Base-by-base conservation (phyloP, 139 green algal genomes). In the Penium margaritaceum region DNA sequence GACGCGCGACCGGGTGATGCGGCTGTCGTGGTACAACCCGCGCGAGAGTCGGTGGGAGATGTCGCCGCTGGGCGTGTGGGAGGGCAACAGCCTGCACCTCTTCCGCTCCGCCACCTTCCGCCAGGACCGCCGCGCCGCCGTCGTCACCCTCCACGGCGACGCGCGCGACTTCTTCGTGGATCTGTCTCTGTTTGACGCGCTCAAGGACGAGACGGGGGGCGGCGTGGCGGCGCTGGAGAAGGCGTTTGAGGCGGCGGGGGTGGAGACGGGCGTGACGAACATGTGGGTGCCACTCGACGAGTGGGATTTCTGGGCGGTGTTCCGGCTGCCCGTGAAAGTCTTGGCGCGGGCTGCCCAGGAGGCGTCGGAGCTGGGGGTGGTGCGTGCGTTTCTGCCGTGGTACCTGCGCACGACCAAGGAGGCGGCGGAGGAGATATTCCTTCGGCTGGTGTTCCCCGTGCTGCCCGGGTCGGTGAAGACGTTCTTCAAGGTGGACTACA, bases 281-380 rank as follows among this genome's bases (percentile, higher is more conserved):
- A 74, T 74, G 67, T 74, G 67, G 67, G 36, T 74, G 55, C 67
- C 67, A 3, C 30, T 74, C 12, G 6, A 34, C 24, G 47, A 74
- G 47, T 74, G 67, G 67, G 36, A 74, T 36, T 41, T 41, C n/a
- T 6, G 5, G 37, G 47, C 36, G 54, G 21, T 74, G 4, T 32
- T 37, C 36, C 7, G 33, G 19, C 29, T 74, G 34, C 67, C 67
- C 14, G 67, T 30, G 44, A 34, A n/a, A 15, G 67, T 67, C 15
- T 14, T 43, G n/a, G 54, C 41, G 21, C 37, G 29, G 14, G 67
- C 47, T 19, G 35, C 36, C 15, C 36, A 66, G 12, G 35, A 30
- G 36, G 19, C 35, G 36, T 74, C 47, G 24, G 32, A 19, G 21
- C 19, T 36, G 21, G 39, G 39, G 29, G 32, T 34, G 29, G 67